These are phyloP conservation scores for Russula lepida DNA, from an alignment of 768 basidiomycete species.

Conservation along the genomic window DNA sequence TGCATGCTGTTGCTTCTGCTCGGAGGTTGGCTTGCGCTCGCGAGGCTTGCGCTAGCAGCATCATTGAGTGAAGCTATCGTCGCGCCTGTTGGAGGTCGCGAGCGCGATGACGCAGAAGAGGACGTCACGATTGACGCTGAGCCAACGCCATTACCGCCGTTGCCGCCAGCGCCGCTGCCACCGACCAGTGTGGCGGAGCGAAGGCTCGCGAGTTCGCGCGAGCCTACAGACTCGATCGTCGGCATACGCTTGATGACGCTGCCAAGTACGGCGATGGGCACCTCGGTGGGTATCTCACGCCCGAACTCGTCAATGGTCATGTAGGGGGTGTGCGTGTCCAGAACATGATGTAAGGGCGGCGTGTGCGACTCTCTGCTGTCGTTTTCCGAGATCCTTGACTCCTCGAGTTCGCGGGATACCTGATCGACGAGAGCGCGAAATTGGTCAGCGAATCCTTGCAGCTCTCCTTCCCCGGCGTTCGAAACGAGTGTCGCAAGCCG, in stretches of 20 bases:
- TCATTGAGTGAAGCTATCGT: conserved; percentile 3
- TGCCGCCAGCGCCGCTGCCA: not conserved
- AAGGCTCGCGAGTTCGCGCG: conserved; percentile 40
- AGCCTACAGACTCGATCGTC: conserved; percentile 72
- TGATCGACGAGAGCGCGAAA: conserved; percentile 45
- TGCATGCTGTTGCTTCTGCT: conserved; percentile 18
- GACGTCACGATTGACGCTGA: not conserved
- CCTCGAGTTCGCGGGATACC: conserved; percentile 46
- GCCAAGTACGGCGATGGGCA: conserved; percentile 53
- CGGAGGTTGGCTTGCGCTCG: conserved; percentile 9
- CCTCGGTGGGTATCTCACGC: conserved; percentile 33
- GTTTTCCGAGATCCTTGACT: conserved; percentile 33
- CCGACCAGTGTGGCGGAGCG: conserved; percentile 10
- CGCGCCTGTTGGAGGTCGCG: conserved; percentile 16
- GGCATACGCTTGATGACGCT: conserved; percentile 66
- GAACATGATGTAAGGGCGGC: conserved; percentile 15
- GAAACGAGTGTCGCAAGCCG: not conserved
- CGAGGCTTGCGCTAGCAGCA: conserved; percentile 7
- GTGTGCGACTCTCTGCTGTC: conserved; percentile 9
- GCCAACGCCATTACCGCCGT: too few species aligned
- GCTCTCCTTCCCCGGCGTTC: conserved; percentile 28
- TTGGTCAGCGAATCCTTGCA: conserved; percentile 39
- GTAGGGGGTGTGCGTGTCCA: conserved; percentile 22
- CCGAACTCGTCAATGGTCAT: conserved; percentile 38
- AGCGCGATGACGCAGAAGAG: conserved; percentile 12